phyloP scores from a whole-genome alignment of 768 basidiomycete genomes.

The Mycena alexandri region DNA sequence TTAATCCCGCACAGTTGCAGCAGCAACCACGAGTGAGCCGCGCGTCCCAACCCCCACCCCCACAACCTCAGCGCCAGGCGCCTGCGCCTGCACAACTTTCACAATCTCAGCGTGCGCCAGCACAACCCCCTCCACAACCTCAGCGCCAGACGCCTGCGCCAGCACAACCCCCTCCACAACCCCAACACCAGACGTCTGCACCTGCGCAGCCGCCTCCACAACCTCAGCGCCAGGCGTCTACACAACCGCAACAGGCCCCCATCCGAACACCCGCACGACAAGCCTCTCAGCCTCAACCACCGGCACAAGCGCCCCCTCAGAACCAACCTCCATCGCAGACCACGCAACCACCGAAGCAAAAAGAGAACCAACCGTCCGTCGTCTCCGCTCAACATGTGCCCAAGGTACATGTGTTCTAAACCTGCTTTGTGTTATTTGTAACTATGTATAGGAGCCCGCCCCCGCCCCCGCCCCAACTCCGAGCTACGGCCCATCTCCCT shows the following conservation, averaged over 20 bases:
- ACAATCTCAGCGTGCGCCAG: background rate
- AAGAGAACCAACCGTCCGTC: background rate
- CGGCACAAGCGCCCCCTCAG: background rate
- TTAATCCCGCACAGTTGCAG: background rate
- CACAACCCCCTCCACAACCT: background rate
- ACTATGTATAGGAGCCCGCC: slow-evolving; percentile 1
- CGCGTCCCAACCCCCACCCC: background rate
- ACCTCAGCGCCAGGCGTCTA: slow-evolving; percentile 1
- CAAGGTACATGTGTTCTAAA: slow-evolving; percentile 1
- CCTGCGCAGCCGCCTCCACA: background rate
- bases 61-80: background rate
- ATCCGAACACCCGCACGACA: background rate
- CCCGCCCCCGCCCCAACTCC: slow-evolving; percentile 5
- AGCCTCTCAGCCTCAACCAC: background rate
- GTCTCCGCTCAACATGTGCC: background rate
- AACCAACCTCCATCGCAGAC: slow-evolving; percentile 2
- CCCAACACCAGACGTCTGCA: slow-evolving; percentile 2
- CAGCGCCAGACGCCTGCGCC: background rate
- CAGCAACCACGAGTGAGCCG: no score
- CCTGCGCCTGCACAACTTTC: background rate
- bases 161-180: no score
- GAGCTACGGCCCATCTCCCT: slow-evolving; percentile 32
- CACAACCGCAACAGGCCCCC: background rate
- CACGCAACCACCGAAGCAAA: background rate
- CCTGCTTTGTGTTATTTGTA: background rate